Base-by-base conservation (phyloP, 2,329 filamentous ascomycete species). In the Penicillium olsonii region DNA sequence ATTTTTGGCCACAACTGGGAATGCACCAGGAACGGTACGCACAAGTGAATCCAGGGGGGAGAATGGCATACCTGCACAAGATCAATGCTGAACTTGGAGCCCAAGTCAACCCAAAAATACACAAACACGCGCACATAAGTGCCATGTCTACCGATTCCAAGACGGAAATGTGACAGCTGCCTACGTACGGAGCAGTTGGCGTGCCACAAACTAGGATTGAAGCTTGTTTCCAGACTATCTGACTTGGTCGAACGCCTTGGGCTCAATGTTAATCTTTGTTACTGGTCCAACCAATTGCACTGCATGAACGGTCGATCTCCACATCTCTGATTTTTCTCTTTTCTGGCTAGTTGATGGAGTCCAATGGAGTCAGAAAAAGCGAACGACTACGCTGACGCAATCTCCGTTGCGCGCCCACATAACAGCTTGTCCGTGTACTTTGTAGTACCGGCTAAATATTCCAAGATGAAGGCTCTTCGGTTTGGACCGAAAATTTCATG, bases 51-150 rank as follows among this genome's bases (percentile, higher is more conserved):
- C 26, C 46, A 56, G 54, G 54, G 54, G 47, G 10, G 22, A 38
- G 40, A 43, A 47, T 45, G 43, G 37, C 54, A 56, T 56, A 55
- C 52, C 24, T 29, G n/a, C 48, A 56, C 39, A 20, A 43, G 50
- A 45, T 31, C 26, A 22, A 15, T 2, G 12, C 19, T 9, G 11
- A 26, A 19, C 29, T 5, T n/a, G 7, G 6, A 31, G 11, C 4
- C 14, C 2, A 31, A 29, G 26, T 31, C n/a, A 31, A 31, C 29
- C n/a, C 19, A 33, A 33, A 42, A 33, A 22, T 19, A 37, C 24
- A 26, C 2, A 26, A 44, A 39, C 41, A 48, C 26, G 15, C 22
- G 19, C 8, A 42, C n/a, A n/a, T n/a, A n/a, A n/a, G n/a, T n/a
- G n/a, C n/a, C n/a, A n/a, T n/a, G n/a, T 20, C 27, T 40, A 3